Evolutionary conservation across 2,329 filamentous ascomycete species (phyloP), one percentile per base, ranked within the genome.

Genomic region (Coniochaeta pulveracea): DNA sequence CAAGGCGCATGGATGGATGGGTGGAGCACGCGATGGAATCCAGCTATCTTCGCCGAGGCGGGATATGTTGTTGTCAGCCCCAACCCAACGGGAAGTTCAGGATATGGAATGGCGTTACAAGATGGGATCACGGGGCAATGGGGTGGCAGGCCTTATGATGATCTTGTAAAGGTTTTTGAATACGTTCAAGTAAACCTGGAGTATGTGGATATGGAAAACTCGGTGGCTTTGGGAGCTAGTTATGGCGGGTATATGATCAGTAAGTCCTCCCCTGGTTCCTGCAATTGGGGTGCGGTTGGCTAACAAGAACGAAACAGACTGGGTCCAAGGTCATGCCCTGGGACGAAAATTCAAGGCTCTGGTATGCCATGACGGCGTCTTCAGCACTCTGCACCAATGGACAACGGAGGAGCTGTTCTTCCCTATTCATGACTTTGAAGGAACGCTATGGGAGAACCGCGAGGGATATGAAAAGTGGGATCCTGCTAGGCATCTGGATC

Each of bases 311-410:
- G 4, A 10, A 41, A 48, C 26, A 58, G 69, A 93, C 52, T 93
- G 88, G 86, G 85, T 94, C 46, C 85, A 94, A 56, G 88, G 88
- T 6, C 81, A 91, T 41, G 69, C 74, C 1, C 69, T 95, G 0
- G 86, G 85, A 14, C 76, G 84, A 18, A 76, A 80, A 44, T 93
- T 95, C 69, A 85, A 85, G 55, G 85, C 85, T 0, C 67, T 95
- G 4, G 85, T 93, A 18, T 86, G 79, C 46, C 86, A 94, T 51
- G 85, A 94, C 45, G 86, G 86, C 30, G 80, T 88, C 34, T 91
- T 88, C 55, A 81, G 76, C 46, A 80, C 76, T 2, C 58, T 76
- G 33, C 75, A 66, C 44, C 71, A 77, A 54, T 80, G 74, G 60
- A 55, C 66, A 2, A 75, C 70, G 5, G 76, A 81, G 42, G 76